Evolutionary conservation across 768 basidiomycete species (phyloP), one percentile per base, ranked within the genome.

Genomic region (Russula emetica): DNA sequence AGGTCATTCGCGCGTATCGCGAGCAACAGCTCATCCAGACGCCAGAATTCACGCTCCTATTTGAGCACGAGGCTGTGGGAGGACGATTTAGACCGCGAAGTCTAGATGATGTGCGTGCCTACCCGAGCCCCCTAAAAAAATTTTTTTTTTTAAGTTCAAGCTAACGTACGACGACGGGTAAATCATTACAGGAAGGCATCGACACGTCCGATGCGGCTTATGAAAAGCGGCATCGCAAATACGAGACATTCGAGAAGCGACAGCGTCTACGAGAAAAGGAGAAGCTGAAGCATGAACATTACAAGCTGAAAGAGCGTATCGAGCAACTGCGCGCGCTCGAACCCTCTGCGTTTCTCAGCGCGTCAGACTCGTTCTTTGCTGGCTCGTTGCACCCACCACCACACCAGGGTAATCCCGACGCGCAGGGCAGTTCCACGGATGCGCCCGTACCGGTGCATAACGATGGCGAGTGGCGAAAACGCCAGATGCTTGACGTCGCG

Each of bases 261-360:
- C 85, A 87, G 71, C 87, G 92, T 5, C 77, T 90, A 38, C 84
- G 92, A 60, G 93, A 95, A 76, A 92, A 92, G 75, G 93, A 96
- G 75, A 93, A 93, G 72, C 82, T 95, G 60, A 88, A 90, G 74
- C 88, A 93, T 68, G 92, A 94, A 71, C 91, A 93, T 69, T 93
- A 94, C 77, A 92, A 93, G 72, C 84, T 96, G 70, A 88, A 89
- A 73, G 88, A 93, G 71, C 85, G 93, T 40, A 88, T 94, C 64
- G 92, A 94, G 57, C 88, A 94, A 70, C 79, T 94, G 61, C 82
- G 80, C 60, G 79, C 78, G 30, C 88, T 94, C 85, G 89, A 92
- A 63, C 74, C 80, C 54, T 74, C 81, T 59, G 85, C 87, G 3
- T 92, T 92, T 73, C 81, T 90, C 34, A 71, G 78, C 30, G 76